Conservation (phyloP, 2,329 filamentous ascomycete species). For the Fusarium mangiferae region DNA sequence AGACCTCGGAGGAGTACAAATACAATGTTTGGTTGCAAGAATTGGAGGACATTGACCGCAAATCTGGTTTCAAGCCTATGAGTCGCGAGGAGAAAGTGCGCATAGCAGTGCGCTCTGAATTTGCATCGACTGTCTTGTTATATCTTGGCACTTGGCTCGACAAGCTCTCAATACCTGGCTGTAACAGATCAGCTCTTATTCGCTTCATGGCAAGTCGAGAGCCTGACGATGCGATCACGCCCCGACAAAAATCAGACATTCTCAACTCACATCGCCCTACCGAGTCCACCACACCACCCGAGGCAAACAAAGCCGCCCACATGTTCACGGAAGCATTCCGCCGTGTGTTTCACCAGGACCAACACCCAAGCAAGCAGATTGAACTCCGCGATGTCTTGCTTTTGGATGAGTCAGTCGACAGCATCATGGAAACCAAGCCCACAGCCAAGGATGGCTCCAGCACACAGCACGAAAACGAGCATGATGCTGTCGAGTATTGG, state of each 20-base stretch:
- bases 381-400: constrained; percentile 63
- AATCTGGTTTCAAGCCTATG: constrained; percentile 66
- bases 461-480: constrained; percentile 50
- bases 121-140: constrained; percentile 61
- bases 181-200: constrained; percentile 63
- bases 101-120: constrained; percentile 62
- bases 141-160: constrained; percentile 66
- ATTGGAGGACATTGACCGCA: constrained; percentile 66
- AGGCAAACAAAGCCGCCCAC: constrained; percentile 55
- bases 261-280: constrained; percentile 59
- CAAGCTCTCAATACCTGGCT: constrained; percentile 60
- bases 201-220: constrained; percentile 63
- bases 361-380: constrained; percentile 52
- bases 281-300: constrained; percentile 51
- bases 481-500: constrained; percentile 57
- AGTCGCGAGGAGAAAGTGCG: constrained; percentile 62
- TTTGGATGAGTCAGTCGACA: constrained; percentile 64
- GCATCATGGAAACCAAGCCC: constrained; percentile 64
- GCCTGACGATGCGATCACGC: constrained; percentile 60
- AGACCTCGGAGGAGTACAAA: constrained; percentile 64
- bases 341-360: constrained; percentile 58
- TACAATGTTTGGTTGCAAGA: constrained; percentile 68
- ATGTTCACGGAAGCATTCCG: constrained; percentile 69
- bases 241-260: constrained; percentile 64
- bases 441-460: constrained; percentile 57